Conservation (phyloP, 2,329 filamentous ascomycete genomes). For the Colletotrichum nymphaeae region DNA sequence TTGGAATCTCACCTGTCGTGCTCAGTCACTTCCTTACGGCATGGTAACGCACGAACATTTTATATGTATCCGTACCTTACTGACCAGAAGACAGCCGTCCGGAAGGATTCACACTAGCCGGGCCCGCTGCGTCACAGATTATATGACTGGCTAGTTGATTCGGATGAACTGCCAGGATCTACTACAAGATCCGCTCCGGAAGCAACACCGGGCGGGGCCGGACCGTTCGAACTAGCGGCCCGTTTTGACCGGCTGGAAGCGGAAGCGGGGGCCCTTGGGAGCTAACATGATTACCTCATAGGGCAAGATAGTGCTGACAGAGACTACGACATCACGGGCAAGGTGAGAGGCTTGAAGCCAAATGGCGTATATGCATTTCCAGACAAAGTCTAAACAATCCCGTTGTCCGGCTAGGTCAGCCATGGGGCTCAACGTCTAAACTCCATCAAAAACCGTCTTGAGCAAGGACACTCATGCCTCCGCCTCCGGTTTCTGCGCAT, state of each 20-base stretch:
- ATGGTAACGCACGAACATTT: not conserved
- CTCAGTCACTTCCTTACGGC: not conserved
- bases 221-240: not conserved
- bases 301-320: not conserved
- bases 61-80: no score
- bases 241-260: not conserved
- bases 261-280: not conserved
- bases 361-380: no score
- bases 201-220: slow-evolving; percentile 7
- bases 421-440: no score
- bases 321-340: no score
- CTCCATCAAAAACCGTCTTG: no score
- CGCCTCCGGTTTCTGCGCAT: slow-evolving; percentile 32
- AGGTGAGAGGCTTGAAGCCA: no score
- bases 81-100: no score
- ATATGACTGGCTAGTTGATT: not conserved
- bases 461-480: not conserved
- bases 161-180: slow-evolving; percentile 10
- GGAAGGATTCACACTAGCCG: no score
- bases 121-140: no score
- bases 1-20: not conserved
- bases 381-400: no score
- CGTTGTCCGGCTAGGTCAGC: no score
- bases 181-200: slow-evolving; percentile 2
- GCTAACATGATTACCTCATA: not conserved